A percentile compares a stretch with the other conserved stretches of the same genome.
Conservation (phyloP, 2,329 filamentous ascomycete genomes). For the Apiospora marii region DNA sequence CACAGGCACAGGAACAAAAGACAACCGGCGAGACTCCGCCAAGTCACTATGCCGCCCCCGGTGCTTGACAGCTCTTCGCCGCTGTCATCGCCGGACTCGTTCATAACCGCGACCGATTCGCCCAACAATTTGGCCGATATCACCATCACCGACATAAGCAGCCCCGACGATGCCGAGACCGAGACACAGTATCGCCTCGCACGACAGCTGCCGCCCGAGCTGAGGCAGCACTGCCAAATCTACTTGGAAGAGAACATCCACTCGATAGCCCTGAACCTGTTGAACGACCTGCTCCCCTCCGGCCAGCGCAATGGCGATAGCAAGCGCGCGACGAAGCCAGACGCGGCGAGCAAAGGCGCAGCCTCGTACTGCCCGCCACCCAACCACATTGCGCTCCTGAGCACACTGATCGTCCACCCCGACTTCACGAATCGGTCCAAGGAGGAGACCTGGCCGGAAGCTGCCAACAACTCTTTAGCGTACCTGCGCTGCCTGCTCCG, state of each 20-base stretch:
- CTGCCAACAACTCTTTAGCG: slow-evolving; percentile 71
- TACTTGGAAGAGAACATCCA: slow-evolving; percentile 79
- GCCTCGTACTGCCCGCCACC: slow-evolving; percentile 70
- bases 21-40: background rate
- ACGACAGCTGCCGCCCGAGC: slow-evolving; percentile 65
- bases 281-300: slow-evolving; percentile 65
- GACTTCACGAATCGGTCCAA: slow-evolving; percentile 76
- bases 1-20: background rate
- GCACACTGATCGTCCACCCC: slow-evolving; percentile 84
- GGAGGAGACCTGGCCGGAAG: slow-evolving; percentile 65
- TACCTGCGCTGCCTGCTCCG: slow-evolving; percentile 74
- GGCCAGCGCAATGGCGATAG: slow-evolving; percentile 27
- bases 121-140: slow-evolving; percentile 28
- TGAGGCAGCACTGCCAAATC: slow-evolving; percentile 72
- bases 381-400: slow-evolving; percentile 78
- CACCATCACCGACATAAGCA: slow-evolving; percentile 34
- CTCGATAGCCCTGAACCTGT: slow-evolving; percentile 66
- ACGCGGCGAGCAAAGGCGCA: slow-evolving; percentile 38
- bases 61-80: slow-evolving; percentile 30
- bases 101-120: slow-evolving; percentile 35
- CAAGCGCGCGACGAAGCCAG: background rate
- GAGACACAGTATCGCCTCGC: slow-evolving; percentile 58
- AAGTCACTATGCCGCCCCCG: slow-evolving; percentile 30
- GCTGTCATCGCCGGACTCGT: slow-evolving; percentile 36
- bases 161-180: slow-evolving; percentile 30